phyloP scores from a whole-genome alignment of 352 stramenopile species.

The Lagenidium giganteum region DNA sequence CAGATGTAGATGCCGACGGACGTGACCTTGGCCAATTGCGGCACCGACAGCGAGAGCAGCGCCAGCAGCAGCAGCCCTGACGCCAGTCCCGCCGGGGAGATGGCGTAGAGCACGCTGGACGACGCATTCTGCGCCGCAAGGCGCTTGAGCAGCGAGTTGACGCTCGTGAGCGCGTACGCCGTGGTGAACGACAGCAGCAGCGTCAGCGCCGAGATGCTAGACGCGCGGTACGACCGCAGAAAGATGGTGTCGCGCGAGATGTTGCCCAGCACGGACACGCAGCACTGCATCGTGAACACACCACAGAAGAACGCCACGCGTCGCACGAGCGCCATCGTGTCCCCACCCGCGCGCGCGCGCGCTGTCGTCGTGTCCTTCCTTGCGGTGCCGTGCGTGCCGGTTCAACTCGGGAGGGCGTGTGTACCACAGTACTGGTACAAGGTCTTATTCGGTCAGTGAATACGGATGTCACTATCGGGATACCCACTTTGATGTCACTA shows the following conservation, averaged over 20 bases:
- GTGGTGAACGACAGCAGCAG: conserved; percentile 68
- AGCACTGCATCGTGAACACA: conserved; percentile 80
- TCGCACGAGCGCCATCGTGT: conserved; percentile 22
- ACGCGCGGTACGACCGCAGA: conserved; percentile 61
- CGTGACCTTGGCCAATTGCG: conserved; percentile 29
- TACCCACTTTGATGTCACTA: no score
- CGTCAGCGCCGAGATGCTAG: conserved; percentile 67
- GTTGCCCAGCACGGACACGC: conserved; percentile 60
- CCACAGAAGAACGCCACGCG: conserved; percentile 80
- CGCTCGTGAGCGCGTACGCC: conserved; percentile 55
- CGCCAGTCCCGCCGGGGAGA: conserved; percentile 36
- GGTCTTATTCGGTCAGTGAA: no score
- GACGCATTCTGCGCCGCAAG: conserved; percentile 20
- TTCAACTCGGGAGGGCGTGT: no score
- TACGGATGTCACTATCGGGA: no score
- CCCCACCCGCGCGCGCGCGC: no score
- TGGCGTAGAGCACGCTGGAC: conserved; percentile 44
- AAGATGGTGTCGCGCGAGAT: conserved; percentile 84
- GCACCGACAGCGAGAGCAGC: conserved; percentile 37
- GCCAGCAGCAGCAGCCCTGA: conserved; percentile 36
- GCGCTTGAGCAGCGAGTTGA: conserved; percentile 26
- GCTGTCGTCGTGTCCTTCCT: no score
- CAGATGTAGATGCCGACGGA: conserved; percentile 76
- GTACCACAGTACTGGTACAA: no score
- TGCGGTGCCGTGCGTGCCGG: no score